phyloP scores from a whole-genome alignment of 1,139 yeast genomes.

The Geotrichum citri-aurantii region DNA sequence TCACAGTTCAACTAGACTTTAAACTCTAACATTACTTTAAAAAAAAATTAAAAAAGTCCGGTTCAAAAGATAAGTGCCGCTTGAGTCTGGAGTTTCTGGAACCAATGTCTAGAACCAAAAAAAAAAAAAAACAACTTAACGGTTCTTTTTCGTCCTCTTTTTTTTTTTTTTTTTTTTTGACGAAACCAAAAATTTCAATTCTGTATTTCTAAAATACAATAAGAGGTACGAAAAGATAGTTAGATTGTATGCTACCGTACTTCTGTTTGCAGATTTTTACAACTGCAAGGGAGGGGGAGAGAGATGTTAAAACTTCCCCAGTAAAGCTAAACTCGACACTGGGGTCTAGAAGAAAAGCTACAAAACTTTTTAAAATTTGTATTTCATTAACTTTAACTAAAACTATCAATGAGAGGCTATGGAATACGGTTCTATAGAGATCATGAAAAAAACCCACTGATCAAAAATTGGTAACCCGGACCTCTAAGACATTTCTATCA shows the following conservation, averaged over 20 bases:
- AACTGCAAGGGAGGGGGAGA: background rate
- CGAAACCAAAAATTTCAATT: no score
- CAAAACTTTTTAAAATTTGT: no score
- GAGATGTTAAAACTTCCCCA: no score
- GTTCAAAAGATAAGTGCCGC: background rate
- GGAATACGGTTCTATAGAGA: no score
- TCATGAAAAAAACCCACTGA: no score
- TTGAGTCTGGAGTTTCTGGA: background rate
- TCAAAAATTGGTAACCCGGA: no score
- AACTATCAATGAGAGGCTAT: no score
- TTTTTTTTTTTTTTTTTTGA: background rate
- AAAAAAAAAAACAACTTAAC: background rate
- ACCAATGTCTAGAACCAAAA: background rate
- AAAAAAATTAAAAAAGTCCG: background rate
- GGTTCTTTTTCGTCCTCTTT: background rate
- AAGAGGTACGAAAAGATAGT: background rate
- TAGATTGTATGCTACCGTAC: background rate
- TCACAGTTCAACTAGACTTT: background rate
- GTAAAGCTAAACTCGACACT: background rate
- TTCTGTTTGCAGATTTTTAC: background rate
- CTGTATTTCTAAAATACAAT: background rate
- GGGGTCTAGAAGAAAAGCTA: no score
- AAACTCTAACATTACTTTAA: no score
- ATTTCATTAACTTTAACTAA: no score
- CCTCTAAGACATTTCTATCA: no score